A percentile compares a stretch with the other conserved stretches of the same genome.
phyloP scores from a whole-genome alignment of 345 rosid genomes.

The Heritiera fomes region DNA sequence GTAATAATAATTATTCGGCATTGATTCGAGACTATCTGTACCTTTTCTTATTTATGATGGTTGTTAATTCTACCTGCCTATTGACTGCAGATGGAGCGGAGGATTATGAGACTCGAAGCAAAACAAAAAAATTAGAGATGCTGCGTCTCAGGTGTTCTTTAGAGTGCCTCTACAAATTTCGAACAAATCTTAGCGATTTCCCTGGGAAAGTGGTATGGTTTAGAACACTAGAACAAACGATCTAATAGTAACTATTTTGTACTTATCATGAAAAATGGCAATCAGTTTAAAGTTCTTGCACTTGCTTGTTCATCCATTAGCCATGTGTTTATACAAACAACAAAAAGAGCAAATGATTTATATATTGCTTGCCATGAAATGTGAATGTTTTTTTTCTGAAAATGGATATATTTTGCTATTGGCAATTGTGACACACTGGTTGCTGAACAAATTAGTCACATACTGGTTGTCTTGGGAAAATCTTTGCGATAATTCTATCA shows the following conservation, averaged over 20 bases:
- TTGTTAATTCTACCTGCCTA: not conserved
- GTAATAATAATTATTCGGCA: not conserved
- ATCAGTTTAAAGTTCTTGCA: not conserved
- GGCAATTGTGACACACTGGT: not conserved
- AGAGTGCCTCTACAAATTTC: not conserved
- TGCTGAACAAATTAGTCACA: too few species aligned
- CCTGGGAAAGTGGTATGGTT: not conserved
- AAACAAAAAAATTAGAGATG: slow-evolving; percentile 24
- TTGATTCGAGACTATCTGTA: not conserved
- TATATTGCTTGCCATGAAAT: not conserved
- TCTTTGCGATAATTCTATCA: not conserved
- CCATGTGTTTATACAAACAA: not conserved
- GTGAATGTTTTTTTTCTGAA: not conserved
- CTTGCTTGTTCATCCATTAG: not conserved
- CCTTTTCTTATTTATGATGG: not conserved
- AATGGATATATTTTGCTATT: not conserved
- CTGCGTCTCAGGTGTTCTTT: not conserved
- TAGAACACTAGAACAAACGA: not conserved
- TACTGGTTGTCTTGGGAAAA: not conserved
- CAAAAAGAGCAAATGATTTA: not conserved
- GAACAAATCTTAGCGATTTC: not conserved
- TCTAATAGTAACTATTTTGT: too few species aligned
- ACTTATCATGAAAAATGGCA: too few species aligned
- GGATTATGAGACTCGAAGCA: slow-evolving; percentile 38
- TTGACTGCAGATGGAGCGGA: slow-evolving; percentile 43